Evolutionary conservation across 169 alveolate species (phyloP).

Genomic region (Cryptosporidium parvum): DNA sequence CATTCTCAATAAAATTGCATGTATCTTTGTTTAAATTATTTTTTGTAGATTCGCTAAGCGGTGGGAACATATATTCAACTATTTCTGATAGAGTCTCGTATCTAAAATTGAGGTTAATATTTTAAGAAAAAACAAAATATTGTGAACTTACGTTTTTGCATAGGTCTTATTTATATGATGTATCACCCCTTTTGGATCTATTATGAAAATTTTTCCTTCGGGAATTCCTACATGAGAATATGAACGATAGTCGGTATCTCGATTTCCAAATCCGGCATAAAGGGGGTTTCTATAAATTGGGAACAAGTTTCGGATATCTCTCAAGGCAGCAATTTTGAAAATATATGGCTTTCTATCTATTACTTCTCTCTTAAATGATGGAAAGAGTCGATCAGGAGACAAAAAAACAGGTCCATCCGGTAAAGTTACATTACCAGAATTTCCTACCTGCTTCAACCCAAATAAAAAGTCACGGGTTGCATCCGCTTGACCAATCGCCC

Average conservation of each 20-base stretch:
- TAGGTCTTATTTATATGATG: slow-evolving; percentile 87
- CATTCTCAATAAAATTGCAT: slow-evolving; percentile 24
- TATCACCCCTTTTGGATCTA: slow-evolving; percentile 90
- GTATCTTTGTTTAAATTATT: slow-evolving; percentile 17
- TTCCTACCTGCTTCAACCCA: slow-evolving; percentile 88
- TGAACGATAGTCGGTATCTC: slow-evolving; percentile 93
- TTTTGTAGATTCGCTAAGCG: slow-evolving; percentile 52
- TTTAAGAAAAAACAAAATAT: not conserved
- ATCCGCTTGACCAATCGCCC: slow-evolving; percentile 98
- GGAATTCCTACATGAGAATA: slow-evolving; percentile 93
- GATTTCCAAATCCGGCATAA: slow-evolving; percentile 98
- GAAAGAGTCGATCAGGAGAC: slow-evolving; percentile 96
- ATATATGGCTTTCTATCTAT: slow-evolving; percentile 93
- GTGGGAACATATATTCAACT: slow-evolving; percentile 82
- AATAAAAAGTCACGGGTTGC: slow-evolving; percentile 93
- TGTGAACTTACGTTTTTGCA: slow-evolving; percentile 85
- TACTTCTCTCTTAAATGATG: slow-evolving; percentile 96
- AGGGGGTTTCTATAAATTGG: slow-evolving; percentile 91
- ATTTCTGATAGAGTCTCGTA: slow-evolving; percentile 83
- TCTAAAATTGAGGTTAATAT: slow-evolving; percentile 36
- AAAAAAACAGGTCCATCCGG: slow-evolving; percentile 97
- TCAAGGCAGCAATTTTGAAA: slow-evolving; percentile 94
- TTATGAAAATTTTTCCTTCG: slow-evolving; percentile 90
- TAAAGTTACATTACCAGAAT: slow-evolving; percentile 77
- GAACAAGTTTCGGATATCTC: slow-evolving; percentile 93